Evolutionary conservation across 106 monocot genomes (phyloP), one percentile per base, ranked within the genome.

Genomic region (Gastrodia elata): DNA sequence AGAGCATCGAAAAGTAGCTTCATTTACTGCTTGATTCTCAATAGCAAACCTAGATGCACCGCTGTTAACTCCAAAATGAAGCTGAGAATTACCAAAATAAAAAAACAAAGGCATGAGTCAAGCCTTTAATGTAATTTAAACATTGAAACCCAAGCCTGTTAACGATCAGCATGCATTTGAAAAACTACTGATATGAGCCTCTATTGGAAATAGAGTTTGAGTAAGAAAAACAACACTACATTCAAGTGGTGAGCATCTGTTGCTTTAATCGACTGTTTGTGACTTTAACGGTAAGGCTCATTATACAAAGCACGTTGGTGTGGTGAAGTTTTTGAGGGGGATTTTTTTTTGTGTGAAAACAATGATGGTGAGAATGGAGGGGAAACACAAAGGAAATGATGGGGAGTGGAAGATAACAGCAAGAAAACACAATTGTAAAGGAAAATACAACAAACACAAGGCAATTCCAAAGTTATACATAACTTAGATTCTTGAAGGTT

Each of bases 1-100:
- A 56, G 97, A 86, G 65, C 92, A 92, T 39, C 92, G 84, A 72
- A 97, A 97, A 39, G 88, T 90, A 61, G 97, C 92, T 73, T 97
- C 97, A 77, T 97, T 97, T 33, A 93, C 79, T 39, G 97, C 97
- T 78, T 97, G 97, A 41, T 49, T 90, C 75, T 97, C 97, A 22
- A 97, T 69, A 35, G 97, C 90, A 81, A 97, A 97, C 79, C 80
- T 90, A 70, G 79, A 71, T 70, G 93, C 85, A 65, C 93, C 97
- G 82, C 92, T 93, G 73, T 93, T 97, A 26, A 97, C 92, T 79
- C 97, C 97, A 82, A 97, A 79, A 78, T 97, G 97, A 39, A 97
- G 46, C 97, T 97, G 82, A 77, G 22, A n/a, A 59, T 16, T 49
- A 52, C 1, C 15, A 79, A 6, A 39, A 43, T 32, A 35, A 5